A percentile compares a stretch with the other conserved stretches of the same genome.
Conservation (phyloP, 495 filamentous ascomycete genomes). For the Hypoxylon lienhwacheense region DNA sequence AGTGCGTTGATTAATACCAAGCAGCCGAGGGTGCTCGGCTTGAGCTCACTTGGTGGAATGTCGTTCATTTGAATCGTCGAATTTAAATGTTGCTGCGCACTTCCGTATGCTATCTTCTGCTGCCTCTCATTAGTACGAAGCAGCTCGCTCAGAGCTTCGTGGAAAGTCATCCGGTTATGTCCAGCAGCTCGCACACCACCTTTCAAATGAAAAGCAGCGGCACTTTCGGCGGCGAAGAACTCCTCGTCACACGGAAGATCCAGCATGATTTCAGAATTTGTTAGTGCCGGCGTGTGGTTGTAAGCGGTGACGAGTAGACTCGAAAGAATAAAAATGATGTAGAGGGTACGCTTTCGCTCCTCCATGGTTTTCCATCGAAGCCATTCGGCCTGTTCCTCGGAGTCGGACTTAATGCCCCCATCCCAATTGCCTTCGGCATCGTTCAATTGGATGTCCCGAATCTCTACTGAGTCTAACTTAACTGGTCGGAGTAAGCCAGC, state of each 20-base stretch:
- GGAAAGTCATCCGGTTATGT: constrained; percentile 69
- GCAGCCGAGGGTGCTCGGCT: constrained; percentile 93
- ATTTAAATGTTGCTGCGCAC: constrained; percentile 52
- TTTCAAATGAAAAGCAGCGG: constrained; percentile 73
- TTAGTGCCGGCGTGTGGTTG: constrained; percentile 85
- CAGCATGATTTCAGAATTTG: constrained; percentile 90
- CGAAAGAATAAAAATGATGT: constrained; percentile 85
- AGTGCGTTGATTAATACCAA: constrained; percentile 91
- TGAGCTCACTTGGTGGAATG: constrained; percentile 65
- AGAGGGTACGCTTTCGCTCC: constrained; percentile 92
- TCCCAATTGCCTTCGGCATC: constrained; percentile 55
- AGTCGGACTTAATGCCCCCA: constrained; percentile 48
- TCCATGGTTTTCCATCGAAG: constrained; percentile 83
- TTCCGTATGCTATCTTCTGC: constrained; percentile 52
- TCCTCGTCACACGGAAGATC: constrained; percentile 95
- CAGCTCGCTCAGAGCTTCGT: constrained; percentile 74
- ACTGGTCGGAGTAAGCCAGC: constrained; percentile 70
- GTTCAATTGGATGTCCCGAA: constrained; percentile 45
- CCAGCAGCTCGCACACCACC: constrained; percentile 69
- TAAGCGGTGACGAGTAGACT: constrained; percentile 91
- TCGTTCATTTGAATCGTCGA: constrained; percentile 48
- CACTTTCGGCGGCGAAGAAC: constrained; percentile 82
- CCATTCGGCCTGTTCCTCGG: constrained; percentile 82
- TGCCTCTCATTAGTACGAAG: constrained; percentile 78
- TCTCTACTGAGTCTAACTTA: constrained; percentile 44